Conservation (phyloP, 1,284 basidiomycete species). For the Lignosus rhinocerotis region DNA sequence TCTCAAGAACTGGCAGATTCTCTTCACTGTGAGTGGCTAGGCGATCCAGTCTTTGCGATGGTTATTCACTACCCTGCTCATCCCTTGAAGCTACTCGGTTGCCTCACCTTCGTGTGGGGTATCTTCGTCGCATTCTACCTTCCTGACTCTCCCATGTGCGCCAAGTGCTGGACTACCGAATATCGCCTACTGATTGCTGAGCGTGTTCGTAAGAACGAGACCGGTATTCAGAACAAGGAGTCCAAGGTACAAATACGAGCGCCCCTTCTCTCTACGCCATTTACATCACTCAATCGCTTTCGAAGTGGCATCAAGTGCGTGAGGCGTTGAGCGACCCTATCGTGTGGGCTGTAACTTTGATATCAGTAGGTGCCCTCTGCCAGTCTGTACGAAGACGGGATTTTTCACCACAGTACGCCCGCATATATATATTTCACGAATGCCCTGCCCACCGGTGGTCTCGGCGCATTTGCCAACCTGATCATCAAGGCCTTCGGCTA, state of each 20-base stretch:
- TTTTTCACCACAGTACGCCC: too few species aligned
- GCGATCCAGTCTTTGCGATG: not conserved
- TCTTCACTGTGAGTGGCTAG: slow-evolving; percentile 42
- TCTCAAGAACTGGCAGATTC: slow-evolving; percentile 54
- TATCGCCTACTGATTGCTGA: slow-evolving; percentile 55
- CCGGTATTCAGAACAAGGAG: slow-evolving; percentile 53
- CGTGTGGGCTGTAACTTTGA: slow-evolving; percentile 38
- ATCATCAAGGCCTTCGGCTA: slow-evolving; percentile 53
- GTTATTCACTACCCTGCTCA: not conserved
- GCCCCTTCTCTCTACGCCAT: not conserved
- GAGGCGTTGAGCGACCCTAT: slow-evolving; percentile 52
- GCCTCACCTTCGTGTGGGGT: slow-evolving; percentile 48
- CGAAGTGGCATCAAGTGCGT: slow-evolving; percentile 25
- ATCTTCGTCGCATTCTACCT: slow-evolving; percentile 52
- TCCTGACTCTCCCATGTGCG: slow-evolving; percentile 51
- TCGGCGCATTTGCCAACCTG: slow-evolving; percentile 54
- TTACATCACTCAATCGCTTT: not conserved
- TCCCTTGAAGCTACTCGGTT: slow-evolving; percentile 42
- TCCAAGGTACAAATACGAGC: slow-evolving; percentile 44
- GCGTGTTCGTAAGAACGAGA: slow-evolving; percentile 55
- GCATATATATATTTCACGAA: slow-evolving; percentile 49
- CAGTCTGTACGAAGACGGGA: not conserved
- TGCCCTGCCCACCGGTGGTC: slow-evolving; percentile 52
- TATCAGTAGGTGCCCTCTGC: not conserved
- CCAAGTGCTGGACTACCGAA: slow-evolving; percentile 47